Evolutionary conservation across 192 early-diverging fungal species (phyloP), one percentile per base, ranked within the genome.

Genomic region (Rhizoclosmatium sp.): DNA sequence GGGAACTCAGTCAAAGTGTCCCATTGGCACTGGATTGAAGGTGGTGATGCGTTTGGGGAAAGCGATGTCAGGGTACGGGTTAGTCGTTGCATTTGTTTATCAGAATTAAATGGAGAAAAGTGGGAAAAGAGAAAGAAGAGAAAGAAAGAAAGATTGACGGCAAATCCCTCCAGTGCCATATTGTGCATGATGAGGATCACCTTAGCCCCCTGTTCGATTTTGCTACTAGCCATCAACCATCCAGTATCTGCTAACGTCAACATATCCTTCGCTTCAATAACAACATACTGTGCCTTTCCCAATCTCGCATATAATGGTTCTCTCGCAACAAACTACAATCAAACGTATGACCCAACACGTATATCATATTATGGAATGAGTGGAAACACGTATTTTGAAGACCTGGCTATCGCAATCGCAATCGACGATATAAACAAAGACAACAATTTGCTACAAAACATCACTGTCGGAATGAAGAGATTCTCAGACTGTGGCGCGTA

Each of bases 291-390:
- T 31, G 10, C 46, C 49, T n/a, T 71, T 14, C 47, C 47, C 4
- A 5, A 21, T 41, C 14, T 41, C 5, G n/a, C 5, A n/a, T 71
- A 21, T 10, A 71, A 71, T 41, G 47, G 48, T 23, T 71, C 69
- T 4, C 69, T 71, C 3, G 49, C 54, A 19, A 56, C 69, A 48
- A 71, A 71, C 42, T 71, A 47, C 42, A 71, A 10, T n/a, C 3
- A 21, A 39, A 16, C 42, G 5, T 39, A 62, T 19, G 39, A 71
- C 40, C 23, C 54, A 16, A 10, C 10, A 0, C n/a, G 10, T 7
- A 31, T 41, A 21, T 4, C n/a, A n/a, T 19, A n/a, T 5, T 47
- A 71, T 56, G 48, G n/a, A 21, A 54, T 54, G 10, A 12, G 23
- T 7, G 69, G 69, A 45, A n/a, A 10, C 4, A 10, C 31, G 4